These are phyloP conservation scores for Cryptosporidium baileyi DNA, from an alignment of 169 alveolate species.

Conservation along the genomic window DNA sequence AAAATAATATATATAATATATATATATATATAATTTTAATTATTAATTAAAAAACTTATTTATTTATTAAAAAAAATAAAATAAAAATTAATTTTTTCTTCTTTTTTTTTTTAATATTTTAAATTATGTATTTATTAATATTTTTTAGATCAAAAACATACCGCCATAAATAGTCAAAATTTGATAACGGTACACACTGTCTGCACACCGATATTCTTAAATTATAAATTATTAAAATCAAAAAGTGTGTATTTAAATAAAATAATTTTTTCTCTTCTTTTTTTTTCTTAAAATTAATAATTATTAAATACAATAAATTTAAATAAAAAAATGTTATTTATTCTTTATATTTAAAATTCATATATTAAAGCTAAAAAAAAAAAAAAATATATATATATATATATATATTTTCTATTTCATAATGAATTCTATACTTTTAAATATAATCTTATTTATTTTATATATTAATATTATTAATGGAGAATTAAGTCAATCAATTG, in stretches of 20 bases:
- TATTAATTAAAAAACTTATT: too few relatives aligned
- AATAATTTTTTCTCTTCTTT: too few relatives aligned
- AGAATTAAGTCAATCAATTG: not conserved
- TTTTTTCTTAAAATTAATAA: too few relatives aligned
- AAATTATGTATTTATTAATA: not conserved
- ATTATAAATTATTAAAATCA: not conserved
- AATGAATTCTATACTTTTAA: not conserved
- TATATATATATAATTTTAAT: too few relatives aligned
- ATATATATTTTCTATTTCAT: not conserved
- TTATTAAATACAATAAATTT: not conserved
- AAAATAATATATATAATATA: too few relatives aligned
- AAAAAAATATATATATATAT: too few relatives aligned
- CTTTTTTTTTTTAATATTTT: not conserved
- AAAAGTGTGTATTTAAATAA: not conserved
- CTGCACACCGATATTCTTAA: conserved; percentile 62
- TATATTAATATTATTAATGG: not conserved
- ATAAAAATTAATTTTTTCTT: not conserved
- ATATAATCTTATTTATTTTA: not conserved
- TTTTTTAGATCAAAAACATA: not conserved
- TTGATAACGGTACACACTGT: conserved; percentile 62
- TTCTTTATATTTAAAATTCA: not conserved
- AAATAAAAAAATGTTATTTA: not conserved
- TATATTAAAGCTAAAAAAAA: too few relatives aligned
- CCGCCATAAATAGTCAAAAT: conserved; percentile 40
- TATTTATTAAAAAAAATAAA: too few relatives aligned